A percentile compares a stretch with the other conserved stretches of the same genome.
Evolutionary conservation across 768 basidiomycete genomes (phyloP).

Genomic region (Sarcodon aspratus): DNA sequence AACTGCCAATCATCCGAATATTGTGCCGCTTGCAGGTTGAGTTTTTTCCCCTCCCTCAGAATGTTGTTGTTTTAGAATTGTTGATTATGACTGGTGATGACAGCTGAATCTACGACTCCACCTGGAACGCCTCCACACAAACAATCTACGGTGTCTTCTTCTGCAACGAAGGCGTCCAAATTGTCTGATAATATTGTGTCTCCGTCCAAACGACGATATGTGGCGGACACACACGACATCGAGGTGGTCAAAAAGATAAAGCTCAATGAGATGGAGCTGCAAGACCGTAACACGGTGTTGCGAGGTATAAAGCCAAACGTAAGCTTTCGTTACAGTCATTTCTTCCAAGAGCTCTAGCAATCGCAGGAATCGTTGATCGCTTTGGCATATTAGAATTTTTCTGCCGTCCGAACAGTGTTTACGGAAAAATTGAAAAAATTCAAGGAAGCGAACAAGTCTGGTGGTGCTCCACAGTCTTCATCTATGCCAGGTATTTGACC

Average conservation of each 20-base stretch:
- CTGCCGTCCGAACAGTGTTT: conserved; percentile 51
- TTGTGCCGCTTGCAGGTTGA: conserved; percentile 36
- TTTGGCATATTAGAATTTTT: conserved; percentile 57
- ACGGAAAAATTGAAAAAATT: conserved; percentile 72
- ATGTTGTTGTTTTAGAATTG: background rate
- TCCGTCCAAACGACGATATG: conserved; percentile 65
- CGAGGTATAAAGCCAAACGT: conserved; percentile 81
- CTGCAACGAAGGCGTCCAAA: conserved; percentile 8
- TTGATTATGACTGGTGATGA: background rate
- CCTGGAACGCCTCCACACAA: conserved; percentile 39
- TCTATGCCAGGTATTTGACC: conserved; percentile 26
- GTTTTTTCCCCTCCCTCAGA: background rate
- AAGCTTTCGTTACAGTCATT: conserved; percentile 14
- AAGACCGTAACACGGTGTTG: conserved; percentile 74
- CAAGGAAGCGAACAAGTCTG: conserved; percentile 52
- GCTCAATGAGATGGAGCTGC: conserved; percentile 65
- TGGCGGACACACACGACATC: conserved; percentile 63
- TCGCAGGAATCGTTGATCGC: background rate
- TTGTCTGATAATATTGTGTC: conserved; percentile 25
- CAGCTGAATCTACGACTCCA: conserved; percentile 47
- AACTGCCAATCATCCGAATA: conserved; percentile 33
- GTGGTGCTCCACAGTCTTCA: conserved; percentile 22
- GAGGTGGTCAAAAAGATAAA: conserved; percentile 83
- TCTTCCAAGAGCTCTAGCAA: background rate
- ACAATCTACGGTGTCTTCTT: conserved; percentile 6